Conservation (phyloP, 768 basidiomycete species). For the Serendipita sp. region DNA sequence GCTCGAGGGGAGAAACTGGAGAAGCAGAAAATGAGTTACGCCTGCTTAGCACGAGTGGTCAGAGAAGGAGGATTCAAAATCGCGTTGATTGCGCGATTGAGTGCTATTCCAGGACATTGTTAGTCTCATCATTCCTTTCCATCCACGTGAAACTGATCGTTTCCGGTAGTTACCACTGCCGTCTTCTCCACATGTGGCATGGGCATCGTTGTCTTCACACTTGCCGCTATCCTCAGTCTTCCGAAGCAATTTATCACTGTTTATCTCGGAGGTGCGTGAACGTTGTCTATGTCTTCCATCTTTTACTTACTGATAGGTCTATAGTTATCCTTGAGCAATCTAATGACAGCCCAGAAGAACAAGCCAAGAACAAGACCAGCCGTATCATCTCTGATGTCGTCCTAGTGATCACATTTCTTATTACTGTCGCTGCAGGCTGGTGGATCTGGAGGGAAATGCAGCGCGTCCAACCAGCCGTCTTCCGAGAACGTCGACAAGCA, state of each 20-base stretch:
- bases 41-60: slow-evolving; percentile 39
- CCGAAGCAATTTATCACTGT: slow-evolving; percentile 89
- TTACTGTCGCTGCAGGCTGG: slow-evolving; percentile 70
- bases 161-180: slow-evolving; percentile 56
- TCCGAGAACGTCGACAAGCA: slow-evolving; percentile 10
- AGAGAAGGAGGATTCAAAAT: slow-evolving; percentile 81
- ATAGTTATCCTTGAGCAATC: slow-evolving; percentile 18
- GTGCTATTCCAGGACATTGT: slow-evolving; percentile 81
- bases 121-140: slow-evolving; percentile 17
- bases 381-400: slow-evolving; percentile 55
- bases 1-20: slow-evolving; percentile 57
- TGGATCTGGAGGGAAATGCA: slow-evolving; percentile 64
- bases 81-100: slow-evolving; percentile 57
- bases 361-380: slow-evolving; percentile 27
- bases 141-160: background rate
- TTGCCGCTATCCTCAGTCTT: slow-evolving; percentile 67
- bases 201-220: slow-evolving; percentile 54
- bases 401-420: slow-evolving; percentile 45
- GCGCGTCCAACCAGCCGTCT: slow-evolving; percentile 16
- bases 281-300: slow-evolving; percentile 15
- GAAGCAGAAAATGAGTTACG: slow-evolving; percentile 28
- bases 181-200: slow-evolving; percentile 84
- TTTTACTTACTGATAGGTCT: background rate
- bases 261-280: slow-evolving; percentile 77
- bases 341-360: slow-evolving; percentile 11